Evolutionary conservation across 2,329 filamentous ascomycete species (phyloP), one percentile per base, ranked within the genome.

Genomic region (Phaeosphaeria sp.): DNA sequence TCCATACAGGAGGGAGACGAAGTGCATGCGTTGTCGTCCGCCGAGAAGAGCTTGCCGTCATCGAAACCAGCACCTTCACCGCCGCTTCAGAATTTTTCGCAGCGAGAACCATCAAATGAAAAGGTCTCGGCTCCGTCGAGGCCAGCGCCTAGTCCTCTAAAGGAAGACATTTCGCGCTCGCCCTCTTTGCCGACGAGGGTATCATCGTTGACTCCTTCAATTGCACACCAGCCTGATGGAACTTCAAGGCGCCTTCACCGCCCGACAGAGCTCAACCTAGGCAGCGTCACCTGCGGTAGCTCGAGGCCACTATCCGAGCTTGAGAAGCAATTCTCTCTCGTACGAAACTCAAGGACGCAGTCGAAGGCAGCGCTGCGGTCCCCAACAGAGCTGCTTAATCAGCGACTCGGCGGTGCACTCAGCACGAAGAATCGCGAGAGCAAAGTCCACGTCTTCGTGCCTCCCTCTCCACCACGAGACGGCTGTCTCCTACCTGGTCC

Each of bases 401-500:
- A 76, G 13, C 67, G 73, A 0, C 46, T 76, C 10, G 71, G 71
- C 27, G 60, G 71, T 46, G 59, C 64, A 1, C 62, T 70, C 1
- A 66, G 56, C 44, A 70, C 65, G 6, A 47, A 52, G 11, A 51
- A 56, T 21, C 30, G 54, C 3, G 68, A 65, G 11, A 66, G 69
- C 36, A 72, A 62, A 41, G 27, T 65, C 0, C 69, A 67, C 2
- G 52, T 62, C 1, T 76, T 75, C 33, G 72, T 60, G 1, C 71
- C 72, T 0, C 71, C 72, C 13, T 58, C 54, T n/a, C 62, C 62
- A 1, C 67, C 67, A 21, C 50, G 61, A 15, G 67, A 71, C 11
- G 72, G 71, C 1, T 76, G 72, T 56, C 63, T 74, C 33, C 55
- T 76, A 2, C 72, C 72, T 0, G 66, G 65, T 11, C 72, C 73